A percentile compares a stretch with the other conserved stretches of the same genome.
Evolutionary conservation across 169 alveolate genomes (phyloP).

Genomic region (Eimeria falciformis): DNA sequence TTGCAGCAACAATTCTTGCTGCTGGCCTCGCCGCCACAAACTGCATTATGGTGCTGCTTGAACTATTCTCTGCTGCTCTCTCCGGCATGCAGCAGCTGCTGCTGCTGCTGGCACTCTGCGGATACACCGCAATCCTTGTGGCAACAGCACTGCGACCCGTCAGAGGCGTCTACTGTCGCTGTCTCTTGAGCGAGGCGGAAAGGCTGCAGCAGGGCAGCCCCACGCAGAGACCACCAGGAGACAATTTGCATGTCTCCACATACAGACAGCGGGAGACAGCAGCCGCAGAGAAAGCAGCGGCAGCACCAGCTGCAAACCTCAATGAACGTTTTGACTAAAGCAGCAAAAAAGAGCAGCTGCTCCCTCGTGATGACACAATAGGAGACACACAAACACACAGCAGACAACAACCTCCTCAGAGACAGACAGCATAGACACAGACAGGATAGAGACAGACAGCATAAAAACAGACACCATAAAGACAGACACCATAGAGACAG

Average conservation of each 20-base stretch:
- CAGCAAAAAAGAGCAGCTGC: no score
- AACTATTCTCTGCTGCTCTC: not conserved
- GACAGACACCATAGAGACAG: no score
- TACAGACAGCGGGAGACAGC: not conserved
- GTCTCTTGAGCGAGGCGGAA: not conserved
- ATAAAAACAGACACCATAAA: no score
- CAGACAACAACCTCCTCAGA: no score
- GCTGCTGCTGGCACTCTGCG: not conserved
- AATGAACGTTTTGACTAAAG: no score
- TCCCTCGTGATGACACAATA: no score
- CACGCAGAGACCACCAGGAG: not conserved
- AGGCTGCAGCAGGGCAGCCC: conserved; percentile 16
- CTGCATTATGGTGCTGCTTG: not conserved
- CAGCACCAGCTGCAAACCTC: no score
- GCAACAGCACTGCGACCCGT: not conserved
- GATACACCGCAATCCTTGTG: conserved; percentile 2
- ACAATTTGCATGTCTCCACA: not conserved
- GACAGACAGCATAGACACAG: no score
- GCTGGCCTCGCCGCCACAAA: not conserved
- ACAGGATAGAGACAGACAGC: no score
- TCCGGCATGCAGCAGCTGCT: not conserved
- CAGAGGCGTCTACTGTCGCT: not conserved
- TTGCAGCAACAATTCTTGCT: not conserved
- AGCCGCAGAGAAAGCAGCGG: not conserved
- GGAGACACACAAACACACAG: no score